Evolutionary conservation across 1,139 yeast genomes (phyloP), one percentile per base, ranked within the genome.

Genomic region (Diutina ranongensis): DNA sequence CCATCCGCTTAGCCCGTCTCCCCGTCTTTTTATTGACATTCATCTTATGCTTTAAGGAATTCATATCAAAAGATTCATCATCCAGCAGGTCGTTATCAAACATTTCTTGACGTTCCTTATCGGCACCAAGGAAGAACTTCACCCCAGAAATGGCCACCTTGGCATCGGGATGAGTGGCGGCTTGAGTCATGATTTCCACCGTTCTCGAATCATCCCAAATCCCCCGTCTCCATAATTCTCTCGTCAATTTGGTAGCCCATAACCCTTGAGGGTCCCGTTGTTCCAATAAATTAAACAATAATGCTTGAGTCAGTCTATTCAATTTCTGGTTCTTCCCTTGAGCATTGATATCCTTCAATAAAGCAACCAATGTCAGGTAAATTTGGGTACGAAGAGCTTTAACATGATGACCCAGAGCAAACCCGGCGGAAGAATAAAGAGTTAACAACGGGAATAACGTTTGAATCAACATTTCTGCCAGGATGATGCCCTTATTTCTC

Each of bases 121-220:
- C 98, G 25, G 96, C 96, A 51, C 96, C 97, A 48, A 92, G 67
- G 64, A 92, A 92, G 64, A 92, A 92, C 56, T 79, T 71, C 33
- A 87, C 94, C 48, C 97, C 98, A 2, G 97, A 85, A 49, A 83
- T 69, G 12, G 95, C 85, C 46, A 92, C 94, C 64, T 92, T 92
- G 13, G 80, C 74, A 55, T 89, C 95, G 10, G 84, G 79, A 58
- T 88, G 96, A 49, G 85, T 64, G 1, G 97, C 88, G 1, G 97
- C 97, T 57, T 87, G 94, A 2, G 95, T 83, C 97, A 94, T 89
- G 56, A 92, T 79, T 63, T 92, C 98, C 21, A 92, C 95, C 0
- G 97, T 83, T 55, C 97, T 72, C 1, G 95, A 76, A 63, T 92
- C 99, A 61, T 88, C 97, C 99, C 99, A 92, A 50, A 92, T 83